Percentiles rank a stretch among this genome's conserved stretches.
phyloP scores from a whole-genome alignment of 2,329 filamentous ascomycete genomes.

The Alternaria arbusti region DNA sequence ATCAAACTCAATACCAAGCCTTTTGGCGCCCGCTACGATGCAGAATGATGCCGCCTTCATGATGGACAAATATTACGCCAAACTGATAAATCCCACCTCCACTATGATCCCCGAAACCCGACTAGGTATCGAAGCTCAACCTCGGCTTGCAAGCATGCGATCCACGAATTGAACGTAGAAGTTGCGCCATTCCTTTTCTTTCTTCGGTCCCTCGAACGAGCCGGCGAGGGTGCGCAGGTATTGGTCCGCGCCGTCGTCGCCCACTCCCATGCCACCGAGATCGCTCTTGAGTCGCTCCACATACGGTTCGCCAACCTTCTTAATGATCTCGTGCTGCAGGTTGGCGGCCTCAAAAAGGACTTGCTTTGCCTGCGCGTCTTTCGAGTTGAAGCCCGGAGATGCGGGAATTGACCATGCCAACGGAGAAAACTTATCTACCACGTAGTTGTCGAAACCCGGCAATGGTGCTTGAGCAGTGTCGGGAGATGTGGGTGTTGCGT shows the following conservation, averaged over 20 bases:
- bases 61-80: conserved; percentile 13
- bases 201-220: conserved; percentile 44
- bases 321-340: conserved; percentile 87
- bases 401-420: conserved; percentile 88
- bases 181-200: conserved; percentile 53
- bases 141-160: conserved; percentile 30
- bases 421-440: conserved; percentile 86
- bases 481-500: conserved; percentile 48
- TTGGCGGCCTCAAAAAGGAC: conserved; percentile 86
- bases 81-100: conserved; percentile 9
- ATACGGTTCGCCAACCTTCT: conserved; percentile 86
- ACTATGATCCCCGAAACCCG: conserved; percentile 3
- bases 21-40: conserved; percentile 26
- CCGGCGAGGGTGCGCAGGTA: conserved; percentile 62
- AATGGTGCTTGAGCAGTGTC: conserved; percentile 63
- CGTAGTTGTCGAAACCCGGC: conserved; percentile 89
- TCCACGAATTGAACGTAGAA: conserved; percentile 55
- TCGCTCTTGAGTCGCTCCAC: conserved; percentile 71
- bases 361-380: conserved; percentile 87
- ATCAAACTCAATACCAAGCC: conserved; percentile 17
- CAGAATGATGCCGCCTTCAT: conserved; percentile 16
- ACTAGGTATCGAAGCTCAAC: conserved; percentile 12
- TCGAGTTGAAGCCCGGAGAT: conserved; percentile 78
- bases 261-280: conserved; percentile 69
- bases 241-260: conserved; percentile 67